Evolutionary conservation across 176 grass and related monocot genomes (phyloP), one percentile per base, ranked within the genome.

Genomic region (Oryza brachyantha): DNA sequence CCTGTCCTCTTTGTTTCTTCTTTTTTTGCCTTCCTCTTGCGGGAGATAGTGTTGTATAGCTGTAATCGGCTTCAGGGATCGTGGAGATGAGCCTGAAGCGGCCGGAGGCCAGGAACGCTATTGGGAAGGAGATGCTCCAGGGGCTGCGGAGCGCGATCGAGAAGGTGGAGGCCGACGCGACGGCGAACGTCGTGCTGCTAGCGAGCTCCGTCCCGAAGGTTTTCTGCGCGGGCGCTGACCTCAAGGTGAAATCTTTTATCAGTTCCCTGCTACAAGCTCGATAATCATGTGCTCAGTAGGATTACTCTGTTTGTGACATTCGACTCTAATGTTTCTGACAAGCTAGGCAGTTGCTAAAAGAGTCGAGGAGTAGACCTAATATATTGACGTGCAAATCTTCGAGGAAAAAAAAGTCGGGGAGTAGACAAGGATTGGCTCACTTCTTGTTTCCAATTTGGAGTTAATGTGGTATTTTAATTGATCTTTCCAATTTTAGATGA

Each of bases 211-310:
- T 98, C 61, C 81, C 96, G 34, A 94, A 83, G 77, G 86, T 87
- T 40, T 98, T 98, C 83, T 94, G 90, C 28, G 96, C 96, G 4
- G 92, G 92, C 25, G 92, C 96, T 13, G 96, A 98, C 70, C 96
- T 98, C 66, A 98, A 98, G 92, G 96, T 98, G 72, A 40, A 6
- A 6, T 2, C 13, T 24, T 46, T 61, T 10, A 35, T 69, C 25
- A 25, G 0, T 28, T 46, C 3, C 72, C 0, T 37, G 54, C 19
- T 52, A 62, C n/a, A 52, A 29, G 24, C 29, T 83, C 9, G n/a
- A 61, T 17, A 5, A 27, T 54, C 5, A 7, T 77, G 5, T 81
- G 84, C 10, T 52, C 17, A 13, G n/a, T 34, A 34, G 35, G 26
- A 68, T 71, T 19, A 24, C 29, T 48, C 26, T 7, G 40, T 45